Conservation (phyloP, 1,139 yeast species). For the Saccharomycopsis hybrid region DNA sequence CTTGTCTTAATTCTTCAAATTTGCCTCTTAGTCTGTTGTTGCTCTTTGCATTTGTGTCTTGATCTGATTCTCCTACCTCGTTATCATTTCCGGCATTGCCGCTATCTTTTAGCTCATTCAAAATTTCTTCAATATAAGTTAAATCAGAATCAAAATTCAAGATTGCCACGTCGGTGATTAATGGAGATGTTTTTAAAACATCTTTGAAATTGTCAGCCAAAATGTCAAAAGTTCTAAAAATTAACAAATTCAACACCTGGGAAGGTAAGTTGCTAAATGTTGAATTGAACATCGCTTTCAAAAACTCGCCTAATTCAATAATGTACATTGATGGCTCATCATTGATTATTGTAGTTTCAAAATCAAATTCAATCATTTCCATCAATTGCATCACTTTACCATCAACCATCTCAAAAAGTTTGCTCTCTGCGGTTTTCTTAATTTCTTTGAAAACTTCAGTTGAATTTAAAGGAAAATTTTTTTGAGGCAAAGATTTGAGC, state of each 20-base stretch:
- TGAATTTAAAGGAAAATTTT: constrained; percentile 45
- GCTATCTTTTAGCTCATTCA: constrained; percentile 10
- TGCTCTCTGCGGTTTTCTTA: constrained; percentile 70
- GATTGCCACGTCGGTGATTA: constrained; percentile 43
- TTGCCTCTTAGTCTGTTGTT: constrained; percentile 6
- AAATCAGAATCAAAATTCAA: constrained; percentile 59
- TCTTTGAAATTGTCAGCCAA: constrained; percentile 66
- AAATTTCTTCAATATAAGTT: constrained; percentile 46
- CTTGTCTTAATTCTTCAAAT: constrained; percentile 20
- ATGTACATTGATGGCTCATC: constrained; percentile 68
- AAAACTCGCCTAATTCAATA: constrained; percentile 80
- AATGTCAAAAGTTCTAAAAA: constrained; percentile 82
- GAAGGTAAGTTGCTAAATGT: constrained; percentile 81
- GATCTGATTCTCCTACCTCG: neutral
- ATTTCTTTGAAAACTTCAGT: constrained; percentile 50
- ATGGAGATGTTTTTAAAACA: constrained; percentile 46
- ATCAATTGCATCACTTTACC: constrained; percentile 70
- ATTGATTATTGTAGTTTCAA: constrained; percentile 47
- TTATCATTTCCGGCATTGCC: no score
- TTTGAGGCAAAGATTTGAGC: constrained; percentile 30
- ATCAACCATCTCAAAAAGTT: constrained; percentile 76
- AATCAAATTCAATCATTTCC: constrained; percentile 82
- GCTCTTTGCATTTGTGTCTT: constrained; percentile 1
- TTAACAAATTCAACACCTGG: constrained; percentile 68
- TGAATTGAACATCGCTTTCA: constrained; percentile 80